Evolutionary conservation across 2,329 filamentous ascomycete genomes (phyloP).

Genomic region (Diplocarpon rosae): DNA sequence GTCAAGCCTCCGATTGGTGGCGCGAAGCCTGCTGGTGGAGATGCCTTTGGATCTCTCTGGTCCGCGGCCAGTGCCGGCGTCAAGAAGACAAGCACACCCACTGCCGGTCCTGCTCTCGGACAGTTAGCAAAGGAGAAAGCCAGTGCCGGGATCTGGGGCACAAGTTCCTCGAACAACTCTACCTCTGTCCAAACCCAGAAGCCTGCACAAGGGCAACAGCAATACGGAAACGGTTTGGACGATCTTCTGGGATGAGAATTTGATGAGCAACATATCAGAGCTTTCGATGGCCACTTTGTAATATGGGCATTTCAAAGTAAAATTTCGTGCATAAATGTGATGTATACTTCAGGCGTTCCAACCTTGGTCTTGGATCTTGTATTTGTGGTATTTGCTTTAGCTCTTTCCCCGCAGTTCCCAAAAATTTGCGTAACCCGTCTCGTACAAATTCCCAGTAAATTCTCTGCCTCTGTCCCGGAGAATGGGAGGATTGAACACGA

Average conservation of each 20-base stretch:
- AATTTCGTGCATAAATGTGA: too few species aligned
- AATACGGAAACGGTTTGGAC: constrained; percentile 30
- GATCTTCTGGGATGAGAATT: constrained; percentile 34
- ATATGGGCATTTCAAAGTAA: too few species aligned
- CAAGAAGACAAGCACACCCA: constrained; percentile 57
- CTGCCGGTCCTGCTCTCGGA: constrained; percentile 68
- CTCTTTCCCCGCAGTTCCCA: too few species aligned
- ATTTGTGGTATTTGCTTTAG: too few species aligned
- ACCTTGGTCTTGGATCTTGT: too few species aligned
- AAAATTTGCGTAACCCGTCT: too few species aligned
- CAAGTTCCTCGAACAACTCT: constrained; percentile 36
- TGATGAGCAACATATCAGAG: too few species aligned
- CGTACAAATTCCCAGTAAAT: too few species aligned
- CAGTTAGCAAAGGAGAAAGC: constrained; percentile 98
- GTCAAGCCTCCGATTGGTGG: constrained; percentile 32
- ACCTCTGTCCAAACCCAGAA: constrained; percentile 13
- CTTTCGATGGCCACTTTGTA: too few species aligned
- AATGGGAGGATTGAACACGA: too few species aligned
- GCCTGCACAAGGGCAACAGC: constrained; percentile 22
- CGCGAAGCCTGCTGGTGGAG: constrained; percentile 52
- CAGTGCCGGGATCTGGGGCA: constrained; percentile 86
- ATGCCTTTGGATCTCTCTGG: constrained; percentile 87
- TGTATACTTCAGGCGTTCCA: too few species aligned
- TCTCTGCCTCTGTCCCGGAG: too few species aligned
- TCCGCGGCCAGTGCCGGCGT: constrained; percentile 55